Conservation (phyloP, 192 early-diverging fungal species). For the Podila verticillata region DNA sequence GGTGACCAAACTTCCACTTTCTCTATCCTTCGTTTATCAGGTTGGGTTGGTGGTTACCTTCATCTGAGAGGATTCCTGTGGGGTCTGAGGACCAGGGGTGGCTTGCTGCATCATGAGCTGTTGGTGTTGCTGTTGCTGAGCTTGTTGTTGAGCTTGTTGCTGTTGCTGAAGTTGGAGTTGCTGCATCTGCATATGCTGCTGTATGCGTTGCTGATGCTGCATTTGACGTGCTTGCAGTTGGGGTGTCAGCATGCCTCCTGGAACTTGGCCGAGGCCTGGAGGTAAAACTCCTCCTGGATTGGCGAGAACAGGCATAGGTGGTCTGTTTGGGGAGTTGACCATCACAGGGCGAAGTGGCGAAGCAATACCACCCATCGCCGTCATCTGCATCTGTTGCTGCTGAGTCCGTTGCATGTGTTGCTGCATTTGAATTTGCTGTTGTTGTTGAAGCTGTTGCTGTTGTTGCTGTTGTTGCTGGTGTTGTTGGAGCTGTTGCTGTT, state of each 20-base stretch:
- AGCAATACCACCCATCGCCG: constrained; percentile 18
- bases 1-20: neutral
- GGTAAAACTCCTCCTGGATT: neutral
- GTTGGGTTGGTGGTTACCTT: constrained; percentile 22
- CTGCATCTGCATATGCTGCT: constrained; percentile 4
- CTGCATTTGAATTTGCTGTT: constrained; percentile 9
- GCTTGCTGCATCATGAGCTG: constrained; percentile 6
- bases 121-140: constrained; percentile 31
- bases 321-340: constrained; percentile 12
- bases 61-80: constrained; percentile 37
- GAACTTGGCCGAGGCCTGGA: neutral
- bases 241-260: constrained; percentile 11
- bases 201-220: too few relatives aligned
- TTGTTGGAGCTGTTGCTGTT: constrained; percentile 13
- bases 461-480: constrained; percentile 8
- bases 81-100: constrained; percentile 31
- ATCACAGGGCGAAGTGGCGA: constrained; percentile 25
- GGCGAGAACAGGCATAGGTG: constrained; percentile 26
- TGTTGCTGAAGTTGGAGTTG: constrained; percentile 11
- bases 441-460: constrained; percentile 10
- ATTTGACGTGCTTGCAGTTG: constrained; percentile 8
- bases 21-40: neutral
- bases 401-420: constrained; percentile 15
- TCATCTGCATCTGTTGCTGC: constrained; percentile 28
- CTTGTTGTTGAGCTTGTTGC: constrained; percentile 35